A percentile compares a stretch with the other conserved stretches of the same genome.
Evolutionary conservation across 441 rosid species (phyloP).

Genomic region (Hura crepitans): DNA sequence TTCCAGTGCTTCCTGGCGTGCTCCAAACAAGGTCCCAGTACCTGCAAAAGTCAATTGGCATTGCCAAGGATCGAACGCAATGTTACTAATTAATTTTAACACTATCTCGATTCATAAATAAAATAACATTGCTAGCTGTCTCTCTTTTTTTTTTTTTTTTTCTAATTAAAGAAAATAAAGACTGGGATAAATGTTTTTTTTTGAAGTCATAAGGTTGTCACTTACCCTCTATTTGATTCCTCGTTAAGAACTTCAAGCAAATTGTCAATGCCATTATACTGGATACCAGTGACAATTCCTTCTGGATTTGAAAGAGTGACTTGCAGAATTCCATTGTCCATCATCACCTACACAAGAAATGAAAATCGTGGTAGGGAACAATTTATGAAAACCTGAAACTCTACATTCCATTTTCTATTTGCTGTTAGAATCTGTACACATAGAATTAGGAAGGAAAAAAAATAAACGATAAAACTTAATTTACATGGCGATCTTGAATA

Average conservation of each 20-base stretch:
- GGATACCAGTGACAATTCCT: conserved; percentile 41
- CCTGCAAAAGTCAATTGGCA: conserved; percentile 39
- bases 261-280: conserved; percentile 45
- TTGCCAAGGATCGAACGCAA: too few relatives aligned
- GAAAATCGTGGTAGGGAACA: too few relatives aligned
- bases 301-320: conserved; percentile 47
- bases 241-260: conserved; percentile 36
- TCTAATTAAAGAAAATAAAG: too few relatives aligned
- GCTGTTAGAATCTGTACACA: too few relatives aligned
- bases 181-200: too few relatives aligned
- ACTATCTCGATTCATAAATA: too few relatives aligned
- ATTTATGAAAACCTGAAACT: too few relatives aligned
- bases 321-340: conserved; percentile 49
- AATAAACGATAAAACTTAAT: neutral
- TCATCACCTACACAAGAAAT: conserved; percentile 35
- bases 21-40: conserved; percentile 93
- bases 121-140: too few relatives aligned
- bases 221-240: conserved; percentile 42
- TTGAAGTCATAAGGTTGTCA: neutral
- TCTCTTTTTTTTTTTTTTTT: too few relatives aligned
- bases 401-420: too few relatives aligned
- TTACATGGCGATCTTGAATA: conserved; percentile 61
- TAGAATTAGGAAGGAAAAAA: neutral
- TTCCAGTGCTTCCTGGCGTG: conserved; percentile 47
- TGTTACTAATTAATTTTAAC: too few relatives aligned